These are phyloP conservation scores for Myxozyma nipponensis DNA, from an alignment of 805 yeast genomes.

Conservation along the genomic window DNA sequence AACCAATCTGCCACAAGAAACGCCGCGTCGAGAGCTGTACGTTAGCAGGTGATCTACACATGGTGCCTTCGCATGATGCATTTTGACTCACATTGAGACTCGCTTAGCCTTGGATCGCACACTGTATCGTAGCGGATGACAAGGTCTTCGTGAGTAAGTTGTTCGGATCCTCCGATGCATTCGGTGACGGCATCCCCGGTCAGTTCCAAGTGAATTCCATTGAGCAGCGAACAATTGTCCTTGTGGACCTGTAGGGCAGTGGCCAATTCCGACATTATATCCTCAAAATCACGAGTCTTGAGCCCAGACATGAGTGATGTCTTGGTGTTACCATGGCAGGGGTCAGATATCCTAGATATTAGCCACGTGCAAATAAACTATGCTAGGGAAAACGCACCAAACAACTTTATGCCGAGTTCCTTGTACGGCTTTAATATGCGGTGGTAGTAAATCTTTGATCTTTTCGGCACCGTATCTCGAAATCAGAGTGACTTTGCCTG, in stretches of 20 bases:
- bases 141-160: conserved; percentile 40
- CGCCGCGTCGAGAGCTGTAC: conserved; percentile 40
- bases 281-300: conserved; percentile 44
- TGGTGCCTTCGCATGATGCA: neutral
- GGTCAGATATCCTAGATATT: conserved; percentile 38
- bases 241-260: conserved; percentile 39
- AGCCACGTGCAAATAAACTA: neutral
- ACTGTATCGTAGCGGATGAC: conserved; percentile 43
- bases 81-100: conserved; percentile 35
- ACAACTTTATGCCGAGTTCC: conserved; percentile 41
- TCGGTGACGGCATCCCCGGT: conserved; percentile 46
- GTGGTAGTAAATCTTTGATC: conserved; percentile 38
- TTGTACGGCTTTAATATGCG: conserved; percentile 41
- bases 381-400: conserved; percentile 32
- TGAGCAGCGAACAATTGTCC: conserved; percentile 35
- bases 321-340: conserved; percentile 46
- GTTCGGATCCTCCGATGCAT: conserved; percentile 41
- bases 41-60: neutral
- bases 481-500: conserved; percentile 43
- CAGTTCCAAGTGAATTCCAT: conserved; percentile 43
- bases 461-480: conserved; percentile 43
- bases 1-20: conserved; percentile 42
- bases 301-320: conserved; percentile 39
- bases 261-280: conserved; percentile 40
- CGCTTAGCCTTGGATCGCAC: conserved; percentile 43